A percentile compares a stretch with the other conserved stretches of the same genome.
phyloP scores from a whole-genome alignment of 2,329 filamentous ascomycete genomes.

The Talaromyces verruculosus region DNA sequence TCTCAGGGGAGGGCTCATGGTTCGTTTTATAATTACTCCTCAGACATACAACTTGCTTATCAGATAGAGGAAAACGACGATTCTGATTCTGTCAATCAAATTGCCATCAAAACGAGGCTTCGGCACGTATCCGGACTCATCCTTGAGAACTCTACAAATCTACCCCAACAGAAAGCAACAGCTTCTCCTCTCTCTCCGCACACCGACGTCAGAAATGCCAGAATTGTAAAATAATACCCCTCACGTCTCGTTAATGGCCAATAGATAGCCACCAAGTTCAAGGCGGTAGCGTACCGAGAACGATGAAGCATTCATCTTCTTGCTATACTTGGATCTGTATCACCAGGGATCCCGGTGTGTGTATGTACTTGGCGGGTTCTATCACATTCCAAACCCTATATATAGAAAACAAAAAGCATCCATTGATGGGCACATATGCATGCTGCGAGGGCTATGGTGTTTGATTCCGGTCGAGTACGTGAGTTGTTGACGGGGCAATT shows the following conservation, averaged over 20 bases:
- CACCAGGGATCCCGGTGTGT: not conserved
- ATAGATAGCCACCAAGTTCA: not conserved
- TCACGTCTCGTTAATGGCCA: not conserved
- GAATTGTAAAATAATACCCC: not conserved
- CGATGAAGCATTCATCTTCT: not conserved
- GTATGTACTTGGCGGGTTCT: not conserved
- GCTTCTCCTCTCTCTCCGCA: conserved; percentile 1
- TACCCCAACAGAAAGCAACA: not conserved
- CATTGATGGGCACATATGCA: not conserved
- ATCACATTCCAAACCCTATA: conserved; percentile 2
- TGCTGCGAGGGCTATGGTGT: not conserved
- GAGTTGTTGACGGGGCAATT: not conserved
- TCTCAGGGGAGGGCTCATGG: not conserved
- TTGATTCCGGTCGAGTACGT: not conserved
- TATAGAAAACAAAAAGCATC: not conserved
- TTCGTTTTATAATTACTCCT: not conserved
- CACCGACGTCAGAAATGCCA: not conserved
- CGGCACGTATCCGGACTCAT: not conserved
- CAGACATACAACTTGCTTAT: not conserved
- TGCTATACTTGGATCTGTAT: not conserved
- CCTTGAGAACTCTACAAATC: not conserved
- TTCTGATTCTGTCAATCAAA: not conserved
- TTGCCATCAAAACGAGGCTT: not conserved
- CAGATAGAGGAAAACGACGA: not conserved
- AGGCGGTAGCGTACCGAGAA: not conserved